Evolutionary conservation across 2,329 filamentous ascomycete species (phyloP).

Genomic region (Aspergillus ochraceoroseus): DNA sequence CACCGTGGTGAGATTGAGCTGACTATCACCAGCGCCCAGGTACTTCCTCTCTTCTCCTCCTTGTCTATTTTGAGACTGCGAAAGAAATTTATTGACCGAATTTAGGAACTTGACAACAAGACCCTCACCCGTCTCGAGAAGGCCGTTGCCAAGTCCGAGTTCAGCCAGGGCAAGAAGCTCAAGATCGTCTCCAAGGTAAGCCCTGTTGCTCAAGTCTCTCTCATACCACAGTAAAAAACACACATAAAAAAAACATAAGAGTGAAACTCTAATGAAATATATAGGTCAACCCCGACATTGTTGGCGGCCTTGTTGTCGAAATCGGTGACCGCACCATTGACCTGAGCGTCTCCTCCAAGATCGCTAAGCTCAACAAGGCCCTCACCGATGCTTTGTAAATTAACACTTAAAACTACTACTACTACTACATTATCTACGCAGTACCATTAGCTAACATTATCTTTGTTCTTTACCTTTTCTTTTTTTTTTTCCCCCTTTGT

Average conservation of each 20-base stretch:
- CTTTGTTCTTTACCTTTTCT: slow-evolving; percentile 6
- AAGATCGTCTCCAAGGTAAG: slow-evolving; percentile 87
- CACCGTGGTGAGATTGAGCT: slow-evolving; percentile 90
- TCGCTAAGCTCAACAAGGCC: slow-evolving; percentile 99
- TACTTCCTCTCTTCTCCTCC: slow-evolving; percentile 40
- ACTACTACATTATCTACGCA: background rate
- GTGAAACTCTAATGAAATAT: slow-evolving; percentile 2
- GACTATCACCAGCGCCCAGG: slow-evolving; percentile 81
- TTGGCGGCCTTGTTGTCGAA: slow-evolving; percentile 91
- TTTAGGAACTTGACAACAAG: slow-evolving; percentile 76
- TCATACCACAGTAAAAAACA: too few species aligned
- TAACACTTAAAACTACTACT: slow-evolving; percentile 11
- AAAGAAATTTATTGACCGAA: background rate
- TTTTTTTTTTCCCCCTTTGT: slow-evolving; percentile 10
- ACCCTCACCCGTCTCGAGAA: slow-evolving; percentile 79
- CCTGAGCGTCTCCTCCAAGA: slow-evolving; percentile 88
- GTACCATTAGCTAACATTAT: slow-evolving; percentile 17
- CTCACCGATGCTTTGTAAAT: slow-evolving; percentile 94
- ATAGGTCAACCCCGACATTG: slow-evolving; percentile 87
- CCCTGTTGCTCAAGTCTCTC: background rate
- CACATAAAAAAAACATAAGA: too few species aligned
- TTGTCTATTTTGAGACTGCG: background rate
- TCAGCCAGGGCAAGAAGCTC: slow-evolving; percentile 91
- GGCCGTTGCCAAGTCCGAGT: slow-evolving; percentile 83
- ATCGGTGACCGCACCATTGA: slow-evolving; percentile 98